Evolutionary conservation across 2,329 filamentous ascomycete species (phyloP), one percentile per base, ranked within the genome.

Genomic region (Talaromyces amestolkiae): DNA sequence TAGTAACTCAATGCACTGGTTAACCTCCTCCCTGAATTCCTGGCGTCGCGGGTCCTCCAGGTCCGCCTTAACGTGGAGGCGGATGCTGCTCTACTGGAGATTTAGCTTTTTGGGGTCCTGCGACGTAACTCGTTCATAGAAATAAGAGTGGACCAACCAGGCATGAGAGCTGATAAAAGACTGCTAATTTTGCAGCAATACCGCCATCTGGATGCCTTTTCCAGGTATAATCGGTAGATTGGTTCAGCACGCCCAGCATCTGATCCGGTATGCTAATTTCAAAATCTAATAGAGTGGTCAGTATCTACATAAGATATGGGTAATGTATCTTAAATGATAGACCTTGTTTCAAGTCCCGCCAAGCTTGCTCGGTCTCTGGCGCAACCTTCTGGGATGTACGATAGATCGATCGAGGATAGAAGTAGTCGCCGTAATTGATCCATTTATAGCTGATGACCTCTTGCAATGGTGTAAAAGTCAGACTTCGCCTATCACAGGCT

Each of bases 101-200:
- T 27, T 27, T 27, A 27, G 27, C 27, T 27, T 27, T 27, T 27
- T 3, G 27, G 27, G 27, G 27, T 27, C 27, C 27, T 27, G 27
- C 27, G 27, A 27, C 6, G 27, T 27, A 3, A 27, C 27, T 27
- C 27, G 43, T 33, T 39, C 35, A 39, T 15, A 58, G 39, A 37
- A 19, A 22, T 11, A 31, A 35, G 43, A 51, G 2, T 61, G 7
- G 9, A 39, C 27, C 15, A 5, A 61, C 59, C 41, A 61, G 24
- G 35, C 59, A 61, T n/a, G 41, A 35, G n/a, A 61, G 27, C 41
- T 61, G 59, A 61, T 61, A 15, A 27, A 49, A 49, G 31, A 61
- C 41, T 19, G 41, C 59, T 49, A 61, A 17, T 31, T 49, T 49
- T 33, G 59, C 59, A 27, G 59, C 59, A 22, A 61, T 61, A 22